Evolutionary conservation across 257 asterid species (phyloP), one percentile per base, ranked within the genome.

Genomic region (Solanum piurae): DNA sequence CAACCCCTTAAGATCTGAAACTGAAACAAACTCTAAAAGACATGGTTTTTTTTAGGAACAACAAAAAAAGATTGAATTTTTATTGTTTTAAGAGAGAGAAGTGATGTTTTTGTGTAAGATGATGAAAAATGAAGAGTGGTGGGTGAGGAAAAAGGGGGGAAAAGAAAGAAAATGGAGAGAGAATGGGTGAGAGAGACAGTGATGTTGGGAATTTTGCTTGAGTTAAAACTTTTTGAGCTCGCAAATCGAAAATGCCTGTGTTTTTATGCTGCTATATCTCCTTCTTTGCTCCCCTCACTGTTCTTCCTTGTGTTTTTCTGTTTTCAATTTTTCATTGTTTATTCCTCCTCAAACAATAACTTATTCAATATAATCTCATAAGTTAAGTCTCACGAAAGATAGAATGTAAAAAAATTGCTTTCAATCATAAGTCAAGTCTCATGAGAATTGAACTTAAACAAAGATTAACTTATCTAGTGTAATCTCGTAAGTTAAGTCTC

Each of bases 231-330:
- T 44, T 40, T 6, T 27, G 64, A 79, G 97, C 98, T 92, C 98
- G 94, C 85, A 91, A 93, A 93, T 93, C 98, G 96, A 93, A 92
- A 94, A 90, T 92, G 93, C 92, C 92, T 92, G 91, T 90, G 89
- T 86, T 86, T 86, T 71, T 86, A 86, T 89, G 92, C 91, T 92
- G 95, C 90, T 29, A 29, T 88, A 89, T 66, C 73, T 68, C 18
- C 49, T 84, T 85, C 64, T 27, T 18, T 82, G 42, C 79, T 31
- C 16, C 42, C 44, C 71, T 84, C 73, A 38, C 72, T 84, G 49
- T 34, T 25, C 64, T 20, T 55, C 64, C 25, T 55, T 18, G 64
- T 20, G 64, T 55, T 73, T 23, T 80, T 46, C 27, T 80, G 40
- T 29, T 29, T 29, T 29, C 29, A 29, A 29, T 29, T 46, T 80